These are phyloP conservation scores for Mesembryanthemum crystallinum DNA, from an alignment of 148 eudicot species.

Conservation along the genomic window DNA sequence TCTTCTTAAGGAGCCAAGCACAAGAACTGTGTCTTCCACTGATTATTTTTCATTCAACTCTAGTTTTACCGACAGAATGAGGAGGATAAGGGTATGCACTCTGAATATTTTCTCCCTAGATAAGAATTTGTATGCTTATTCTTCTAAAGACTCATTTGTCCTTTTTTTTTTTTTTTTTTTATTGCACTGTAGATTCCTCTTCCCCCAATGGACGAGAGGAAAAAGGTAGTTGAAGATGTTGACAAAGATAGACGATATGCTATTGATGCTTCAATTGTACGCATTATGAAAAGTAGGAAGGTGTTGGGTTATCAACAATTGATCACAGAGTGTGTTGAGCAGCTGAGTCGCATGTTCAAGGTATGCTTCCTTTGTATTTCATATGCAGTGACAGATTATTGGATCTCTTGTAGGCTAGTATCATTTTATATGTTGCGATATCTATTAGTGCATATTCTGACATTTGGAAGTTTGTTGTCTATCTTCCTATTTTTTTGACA, in stretches of 20 bases:
- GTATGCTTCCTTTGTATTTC: conserved; percentile 20
- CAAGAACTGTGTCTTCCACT: conserved; percentile 34
- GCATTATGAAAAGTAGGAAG: conserved; percentile 46
- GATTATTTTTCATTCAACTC: conserved; percentile 42
- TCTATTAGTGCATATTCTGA: not conserved
- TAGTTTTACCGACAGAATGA: conserved; percentile 45
- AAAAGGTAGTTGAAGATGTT: conserved; percentile 48
- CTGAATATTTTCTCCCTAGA: not conserved
- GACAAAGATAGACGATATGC: conserved; percentile 50
- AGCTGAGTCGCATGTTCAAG: conserved; percentile 47
- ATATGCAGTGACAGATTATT: not conserved
- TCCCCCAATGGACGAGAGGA: conserved; percentile 43
- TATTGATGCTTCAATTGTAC: conserved; percentile 45
- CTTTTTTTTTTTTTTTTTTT: not conserved
- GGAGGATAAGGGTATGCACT: conserved; percentile 39
- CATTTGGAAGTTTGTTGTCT: not conserved
- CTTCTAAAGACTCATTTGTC: not conserved
- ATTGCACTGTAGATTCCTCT: conserved; percentile 37
- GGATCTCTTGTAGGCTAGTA: not conserved
- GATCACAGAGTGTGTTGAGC: conserved; percentile 45
- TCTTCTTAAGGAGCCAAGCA: conserved; percentile 36
- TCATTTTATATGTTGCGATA: not conserved
- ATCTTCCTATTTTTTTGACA: no score
- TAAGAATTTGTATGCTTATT: not conserved
- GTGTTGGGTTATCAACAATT: conserved; percentile 41